Evolutionary conservation across 805 yeast species (phyloP), one percentile per base, ranked within the genome.

Genomic region (Monosporozyma yasuniensis): DNA sequence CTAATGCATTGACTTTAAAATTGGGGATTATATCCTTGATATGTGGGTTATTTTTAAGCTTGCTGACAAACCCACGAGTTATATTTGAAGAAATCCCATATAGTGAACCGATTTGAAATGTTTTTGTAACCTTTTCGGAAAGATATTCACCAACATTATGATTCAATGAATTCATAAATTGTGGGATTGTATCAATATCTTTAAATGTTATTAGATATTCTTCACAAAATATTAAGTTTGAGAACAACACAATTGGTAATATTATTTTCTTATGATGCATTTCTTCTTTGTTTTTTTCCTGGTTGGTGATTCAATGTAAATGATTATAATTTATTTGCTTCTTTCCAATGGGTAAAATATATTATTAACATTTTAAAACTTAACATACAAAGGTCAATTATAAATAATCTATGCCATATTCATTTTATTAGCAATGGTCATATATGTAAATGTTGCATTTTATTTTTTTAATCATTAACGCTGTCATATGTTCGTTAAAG

Each of bases 21-120:
- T 88, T 95, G 11, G 83, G 84, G 0, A 84, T 80, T 3, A 88
- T 72, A 37, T 80, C 84, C 3, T 80, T 79, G 34, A 88, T 81
- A 60, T 80, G 64, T 2, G 87, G 88, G 59, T 81, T 82, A 19
- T 63, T 65, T 41, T 71, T 71, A 52, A 83, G 72, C 56, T 75
- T 69, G 8, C 71, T 73, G 35, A 78, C 57, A 1, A 75, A 69
- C 10, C 70, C 77, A 25, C 66, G 62, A 10, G 81, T 70, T 61
- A 83, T 78, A 49, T 74, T 74, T 0, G 89, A 88, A 0, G 83
- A 74, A 53, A 88, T 78, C 0, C 85, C 95, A 54, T 77, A 79
- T 60, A 86, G 84, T 21, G 73, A 74, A 1, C 95, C 95, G 59
- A 87, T 79, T 0, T 84, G 73, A 55, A 80, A 80, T 11, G 77